Evolutionary conservation across 1,284 basidiomycete species (phyloP), one percentile per base, ranked within the genome.

Genomic region (Hemileia vastatrix): DNA sequence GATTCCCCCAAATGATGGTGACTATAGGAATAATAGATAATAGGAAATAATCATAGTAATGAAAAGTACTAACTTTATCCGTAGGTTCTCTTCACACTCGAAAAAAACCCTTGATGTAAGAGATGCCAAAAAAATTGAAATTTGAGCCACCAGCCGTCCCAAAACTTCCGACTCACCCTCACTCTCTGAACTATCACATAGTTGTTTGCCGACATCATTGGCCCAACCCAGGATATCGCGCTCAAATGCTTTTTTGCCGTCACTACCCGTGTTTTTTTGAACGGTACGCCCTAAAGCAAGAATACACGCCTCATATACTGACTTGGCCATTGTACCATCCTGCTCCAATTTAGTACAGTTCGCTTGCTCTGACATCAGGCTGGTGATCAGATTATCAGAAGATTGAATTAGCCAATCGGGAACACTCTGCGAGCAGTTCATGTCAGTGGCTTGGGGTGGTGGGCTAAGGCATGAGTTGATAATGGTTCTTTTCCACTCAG

Each of bases 231-330:
- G 6, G 9, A 60, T n/a, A 21, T 52, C 57, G 6, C 40, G 32
- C 31, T 60, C 57, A 36, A 53, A 60, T 9, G 24, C 6, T 13
- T 11, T 44, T 53, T 60, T 60, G 4, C 50, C 50, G 6, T 60
- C 49, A 8, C 5, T 9, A 27, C 57, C 50, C 23, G 31, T 24
- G 31, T 32, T 52, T 60, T 50, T 52, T 13, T 60, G 50, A 40
- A 60, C 57, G 11, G 57, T 33, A 9, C 57, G 49, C 19, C 50
- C 57, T 27, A 60, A 53, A n/a, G 50, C 52, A 21, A 23, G 9
- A 8, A 60, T n/a, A 45, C 50, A 53, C 23, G 50, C 57, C 13
- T 60, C 57, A 45, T 60, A 53, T 50, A 53, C 53, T 19, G 57
- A 60, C 27, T 60, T 60, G 33, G 36, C 36, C 32, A 45, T n/a